phyloP scores from a whole-genome alignment of 2,329 filamentous ascomycete genomes.

The Triangularia verruculosa region DNA sequence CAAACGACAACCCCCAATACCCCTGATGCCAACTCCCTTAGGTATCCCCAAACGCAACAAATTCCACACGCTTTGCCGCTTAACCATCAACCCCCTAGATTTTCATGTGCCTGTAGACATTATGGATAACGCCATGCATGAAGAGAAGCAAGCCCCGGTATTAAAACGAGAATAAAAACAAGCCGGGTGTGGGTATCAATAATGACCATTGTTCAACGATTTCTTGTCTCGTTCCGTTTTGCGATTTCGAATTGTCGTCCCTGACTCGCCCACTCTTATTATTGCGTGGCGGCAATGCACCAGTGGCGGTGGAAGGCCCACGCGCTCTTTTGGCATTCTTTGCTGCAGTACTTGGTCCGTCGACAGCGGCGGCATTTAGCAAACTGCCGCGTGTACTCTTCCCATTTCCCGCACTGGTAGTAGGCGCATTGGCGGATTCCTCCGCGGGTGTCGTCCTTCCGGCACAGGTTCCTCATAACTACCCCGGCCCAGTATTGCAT shows the following conservation, averaged over 20 bases:
- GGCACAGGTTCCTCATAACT: conserved; percentile 97
- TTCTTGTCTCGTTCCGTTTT: neutral
- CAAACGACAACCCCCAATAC: neutral
- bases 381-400: conserved; percentile 93
- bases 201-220: conserved; percentile 19
- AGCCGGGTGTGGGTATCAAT: conserved; percentile 30
- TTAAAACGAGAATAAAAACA: conserved; percentile 4
- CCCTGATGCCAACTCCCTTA: neutral
- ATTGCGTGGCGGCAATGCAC: conserved; percentile 75
- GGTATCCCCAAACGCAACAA: conserved; percentile 8
- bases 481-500: conserved; percentile 99
- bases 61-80: conserved; percentile 23
- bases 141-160: conserved; percentile 24
- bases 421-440: conserved; percentile 97
- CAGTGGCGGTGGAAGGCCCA: conserved; percentile 98
- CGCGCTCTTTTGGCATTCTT: conserved; percentile 98
- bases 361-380: conserved; percentile 96
- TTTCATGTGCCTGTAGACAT: conserved; percentile 29
- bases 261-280: conserved; percentile 15
- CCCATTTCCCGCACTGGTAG: conserved; percentile 98
- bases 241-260: neutral
- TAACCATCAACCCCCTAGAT: conserved; percentile 5
- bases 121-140: conserved; percentile 30
- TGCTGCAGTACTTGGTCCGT: conserved; percentile 98
- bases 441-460: conserved; percentile 91